These are phyloP conservation scores for Discostella stelligera DNA, from an alignment of 352 stramenopile species.

Conservation along the genomic window DNA sequence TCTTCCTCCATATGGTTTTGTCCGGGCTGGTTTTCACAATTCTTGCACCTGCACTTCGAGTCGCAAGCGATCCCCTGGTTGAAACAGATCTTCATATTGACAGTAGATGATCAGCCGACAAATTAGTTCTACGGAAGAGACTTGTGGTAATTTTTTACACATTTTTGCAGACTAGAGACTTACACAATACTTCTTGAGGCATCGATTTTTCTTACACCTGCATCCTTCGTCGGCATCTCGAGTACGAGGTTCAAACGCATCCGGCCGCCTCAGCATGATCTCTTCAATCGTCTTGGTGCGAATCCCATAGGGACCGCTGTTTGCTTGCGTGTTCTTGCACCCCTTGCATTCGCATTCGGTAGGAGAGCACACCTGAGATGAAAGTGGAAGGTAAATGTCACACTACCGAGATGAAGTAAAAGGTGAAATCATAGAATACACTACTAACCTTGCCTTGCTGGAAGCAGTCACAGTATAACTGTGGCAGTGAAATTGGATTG, in stretches of 20 bases:
- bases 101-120: background rate
- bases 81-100: slow-evolving; percentile 30
- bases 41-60: slow-evolving; percentile 25
- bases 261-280: slow-evolving; percentile 64
- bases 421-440: background rate
- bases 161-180: slow-evolving; percentile 4
- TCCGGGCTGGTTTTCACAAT: slow-evolving; percentile 28
- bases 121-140: slow-evolving; percentile 5
- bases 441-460: slow-evolving; percentile 22
- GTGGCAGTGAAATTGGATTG: background rate
- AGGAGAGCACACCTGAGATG: slow-evolving; percentile 25
- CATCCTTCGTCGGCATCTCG: slow-evolving; percentile 36
- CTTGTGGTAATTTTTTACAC: background rate
- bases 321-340: slow-evolving; percentile 40
- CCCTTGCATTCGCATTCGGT: slow-evolving; percentile 34
- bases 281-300: slow-evolving; percentile 45
- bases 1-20: slow-evolving; percentile 19
- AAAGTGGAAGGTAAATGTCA: background rate
- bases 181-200: slow-evolving; percentile 47
- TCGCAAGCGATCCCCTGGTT: slow-evolving; percentile 28
- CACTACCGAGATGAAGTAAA: background rate
- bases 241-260: slow-evolving; percentile 50
- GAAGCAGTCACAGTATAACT: slow-evolving; percentile 62
- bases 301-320: slow-evolving; percentile 29
- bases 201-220: slow-evolving; percentile 44